Evolutionary conservation across 106 monocot genomes (phyloP).

Genomic region (Gastrodia elata): DNA sequence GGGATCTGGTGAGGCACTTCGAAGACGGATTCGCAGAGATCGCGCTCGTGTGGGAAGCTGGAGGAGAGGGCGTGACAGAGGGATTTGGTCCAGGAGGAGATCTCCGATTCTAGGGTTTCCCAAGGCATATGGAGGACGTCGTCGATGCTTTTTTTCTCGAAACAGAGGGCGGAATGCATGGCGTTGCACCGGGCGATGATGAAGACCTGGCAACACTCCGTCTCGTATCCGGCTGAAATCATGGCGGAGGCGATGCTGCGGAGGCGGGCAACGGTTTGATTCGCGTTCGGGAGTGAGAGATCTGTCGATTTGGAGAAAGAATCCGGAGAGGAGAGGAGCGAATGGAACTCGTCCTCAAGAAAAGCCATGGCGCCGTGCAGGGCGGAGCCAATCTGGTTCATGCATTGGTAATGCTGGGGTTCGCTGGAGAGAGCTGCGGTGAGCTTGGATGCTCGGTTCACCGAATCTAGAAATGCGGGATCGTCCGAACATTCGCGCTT

Average conservation of each 20-base stretch:
- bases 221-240: constrained; percentile 43
- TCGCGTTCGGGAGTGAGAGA: neutral
- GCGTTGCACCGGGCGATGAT: constrained; percentile 24
- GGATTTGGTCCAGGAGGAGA: constrained; percentile 40
- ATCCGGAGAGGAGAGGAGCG: constrained; percentile 19
- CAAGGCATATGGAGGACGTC: constrained; percentile 49
- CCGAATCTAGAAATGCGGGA: constrained; percentile 18
- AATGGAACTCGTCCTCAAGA: constrained; percentile 54
- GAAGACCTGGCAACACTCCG: constrained; percentile 43
- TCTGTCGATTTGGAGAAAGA: neutral
- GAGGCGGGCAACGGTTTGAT: constrained; percentile 18
- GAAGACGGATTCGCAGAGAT: constrained; percentile 39
- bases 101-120: constrained; percentile 35
- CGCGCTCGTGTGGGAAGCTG: constrained; percentile 23
- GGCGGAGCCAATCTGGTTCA: constrained; percentile 13
- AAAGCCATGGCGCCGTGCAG: constrained; percentile 48
- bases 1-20: neutral
- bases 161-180: constrained; percentile 16
- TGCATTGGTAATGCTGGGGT: constrained; percentile 2
- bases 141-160: constrained; percentile 39
- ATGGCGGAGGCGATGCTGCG: constrained; percentile 27
- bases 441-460: constrained; percentile 28
- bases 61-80: constrained; percentile 21
- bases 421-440: constrained; percentile 6
- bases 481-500: constrained; percentile 10